Percentiles rank a stretch among this genome's conserved stretches.
These are phyloP conservation scores for Trichothecium roseum DNA, from an alignment of 2,329 filamentous ascomycete species.

Conservation along the genomic window DNA sequence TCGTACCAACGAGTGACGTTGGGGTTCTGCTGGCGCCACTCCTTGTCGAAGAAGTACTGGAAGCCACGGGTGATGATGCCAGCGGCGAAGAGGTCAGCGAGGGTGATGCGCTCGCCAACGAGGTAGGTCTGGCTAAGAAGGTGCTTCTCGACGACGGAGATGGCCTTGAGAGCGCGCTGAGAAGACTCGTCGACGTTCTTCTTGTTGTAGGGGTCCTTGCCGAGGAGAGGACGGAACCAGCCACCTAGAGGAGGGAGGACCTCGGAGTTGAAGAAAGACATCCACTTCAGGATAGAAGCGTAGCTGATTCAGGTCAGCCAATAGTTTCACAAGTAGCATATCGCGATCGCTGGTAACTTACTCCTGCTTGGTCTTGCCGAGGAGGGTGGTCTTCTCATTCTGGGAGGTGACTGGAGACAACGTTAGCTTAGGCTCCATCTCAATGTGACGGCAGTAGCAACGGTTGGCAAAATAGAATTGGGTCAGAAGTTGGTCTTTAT, in stretches of 20 bases:
- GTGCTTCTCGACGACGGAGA: conserved; percentile 74
- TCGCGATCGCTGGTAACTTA: conserved; percentile 32
- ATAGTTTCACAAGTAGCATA: neutral
- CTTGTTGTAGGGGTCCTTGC: conserved; percentile 89
- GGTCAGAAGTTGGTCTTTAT: conserved; percentile 81
- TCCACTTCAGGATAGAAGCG: conserved; percentile 94
- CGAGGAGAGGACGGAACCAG: conserved; percentile 83
- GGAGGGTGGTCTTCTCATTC: conserved; percentile 99
- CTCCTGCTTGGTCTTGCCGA: conserved; percentile 99
- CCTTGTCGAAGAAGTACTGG: conserved; percentile 88
- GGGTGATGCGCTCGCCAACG: conserved; percentile 92
- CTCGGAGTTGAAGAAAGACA: conserved; percentile 93
- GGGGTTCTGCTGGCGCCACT: conserved; percentile 75
- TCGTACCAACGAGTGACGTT: conserved; percentile 89
- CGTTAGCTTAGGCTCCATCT: conserved; percentile 18
- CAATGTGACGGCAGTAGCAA: conserved; percentile 9
- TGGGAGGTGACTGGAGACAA: conserved; percentile 77
- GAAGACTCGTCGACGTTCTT: conserved; percentile 77
- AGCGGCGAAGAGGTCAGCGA: conserved; percentile 83
- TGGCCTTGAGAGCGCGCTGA: conserved; percentile 56
- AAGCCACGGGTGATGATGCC: conserved; percentile 78
- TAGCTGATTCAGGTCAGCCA: conserved; percentile 41
- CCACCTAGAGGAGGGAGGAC: conserved; percentile 60
- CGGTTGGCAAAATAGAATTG: conserved; percentile 17
- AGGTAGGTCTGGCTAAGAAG: conserved; percentile 91